Percentiles rank a stretch among this genome's conserved stretches.
These are phyloP conservation scores for Amanita rimosa DNA, from an alignment of 768 basidiomycete species.

Conservation along the genomic window DNA sequence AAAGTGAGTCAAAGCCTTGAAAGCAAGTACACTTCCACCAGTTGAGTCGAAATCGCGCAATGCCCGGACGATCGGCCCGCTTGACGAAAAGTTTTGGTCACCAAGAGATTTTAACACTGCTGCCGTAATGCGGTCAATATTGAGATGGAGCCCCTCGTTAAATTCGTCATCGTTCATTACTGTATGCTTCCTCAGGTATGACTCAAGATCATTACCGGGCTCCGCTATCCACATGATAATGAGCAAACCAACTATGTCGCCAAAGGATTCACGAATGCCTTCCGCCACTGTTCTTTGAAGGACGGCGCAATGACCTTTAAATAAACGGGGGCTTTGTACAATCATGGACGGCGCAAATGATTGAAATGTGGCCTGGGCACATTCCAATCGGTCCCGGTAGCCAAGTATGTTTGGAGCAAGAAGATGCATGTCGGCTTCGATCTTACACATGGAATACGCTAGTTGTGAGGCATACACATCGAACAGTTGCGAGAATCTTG, in stretches of 20 bases:
- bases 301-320: conserved; percentile 52
- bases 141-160: conserved; percentile 15
- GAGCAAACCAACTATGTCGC: conserved; percentile 56
- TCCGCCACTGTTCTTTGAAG: conserved; percentile 35
- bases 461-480: conserved; percentile 70
- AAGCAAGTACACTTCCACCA: conserved; percentile 29
- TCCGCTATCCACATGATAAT: conserved; percentile 37
- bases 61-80: conserved; percentile 36
- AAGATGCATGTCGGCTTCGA: conserved; percentile 39
- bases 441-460: conserved; percentile 50
- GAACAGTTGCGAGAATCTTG: conserved; percentile 52
- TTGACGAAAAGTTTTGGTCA: conserved; percentile 51
- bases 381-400: conserved; percentile 53
- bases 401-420: conserved; percentile 72
- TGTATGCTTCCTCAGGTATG: conserved; percentile 20
- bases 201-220: conserved; percentile 20
- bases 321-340: conserved; percentile 14
- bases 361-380: conserved; percentile 55
- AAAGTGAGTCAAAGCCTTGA: conserved; percentile 40
- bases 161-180: conserved; percentile 23
- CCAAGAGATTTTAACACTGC: conserved; percentile 51
- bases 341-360: conserved; percentile 61
- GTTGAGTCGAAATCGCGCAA: conserved; percentile 27
- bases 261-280: conserved; percentile 53
- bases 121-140: conserved; percentile 46